A percentile compares a stretch with the other conserved stretches of the same genome.
phyloP scores from a whole-genome alignment of 495 filamentous ascomycete species.

The Aspergillus avenaceus region DNA sequence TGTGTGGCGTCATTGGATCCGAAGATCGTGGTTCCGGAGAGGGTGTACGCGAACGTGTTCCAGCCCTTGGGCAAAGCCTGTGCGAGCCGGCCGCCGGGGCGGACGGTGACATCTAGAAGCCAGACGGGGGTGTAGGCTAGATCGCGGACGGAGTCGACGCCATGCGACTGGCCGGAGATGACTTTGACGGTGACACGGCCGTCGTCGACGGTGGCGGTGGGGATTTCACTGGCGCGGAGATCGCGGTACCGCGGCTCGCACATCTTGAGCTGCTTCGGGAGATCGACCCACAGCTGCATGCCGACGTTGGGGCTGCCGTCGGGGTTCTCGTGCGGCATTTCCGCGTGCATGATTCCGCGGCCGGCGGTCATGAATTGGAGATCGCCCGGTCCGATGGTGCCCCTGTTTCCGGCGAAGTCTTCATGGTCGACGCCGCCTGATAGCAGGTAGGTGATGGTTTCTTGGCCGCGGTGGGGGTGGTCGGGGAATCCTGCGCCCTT shows the following conservation, averaged over 20 bases:
- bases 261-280: slow-evolving; percentile 74
- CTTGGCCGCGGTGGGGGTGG: slow-evolving; percentile 72
- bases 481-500: slow-evolving; percentile 86
- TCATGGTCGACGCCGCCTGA: slow-evolving; percentile 87
- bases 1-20: slow-evolving; percentile 53
- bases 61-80: slow-evolving; percentile 77
- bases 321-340: slow-evolving; percentile 82
- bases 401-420: slow-evolving; percentile 87
- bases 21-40: slow-evolving; percentile 67
- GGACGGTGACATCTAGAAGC: slow-evolving; percentile 81
- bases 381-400: slow-evolving; percentile 80
- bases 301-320: slow-evolving; percentile 80
- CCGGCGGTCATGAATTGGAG: slow-evolving; percentile 98
- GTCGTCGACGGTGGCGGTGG: slow-evolving; percentile 60
- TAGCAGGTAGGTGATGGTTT: slow-evolving; percentile 91
- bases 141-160: slow-evolving; percentile 81
- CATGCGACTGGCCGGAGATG: slow-evolving; percentile 78
- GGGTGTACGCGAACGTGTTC: slow-evolving; percentile 86
- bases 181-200: slow-evolving; percentile 79
- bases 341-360: slow-evolving; percentile 88
- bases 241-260: slow-evolving; percentile 94
- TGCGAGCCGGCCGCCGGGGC: slow-evolving; percentile 68
- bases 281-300: slow-evolving; percentile 92
- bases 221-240: slow-evolving; percentile 71
- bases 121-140: slow-evolving; percentile 94